phyloP scores from a whole-genome alignment of 371 early-diverging fungal genomes.

The Mucor mucedo region DNA sequence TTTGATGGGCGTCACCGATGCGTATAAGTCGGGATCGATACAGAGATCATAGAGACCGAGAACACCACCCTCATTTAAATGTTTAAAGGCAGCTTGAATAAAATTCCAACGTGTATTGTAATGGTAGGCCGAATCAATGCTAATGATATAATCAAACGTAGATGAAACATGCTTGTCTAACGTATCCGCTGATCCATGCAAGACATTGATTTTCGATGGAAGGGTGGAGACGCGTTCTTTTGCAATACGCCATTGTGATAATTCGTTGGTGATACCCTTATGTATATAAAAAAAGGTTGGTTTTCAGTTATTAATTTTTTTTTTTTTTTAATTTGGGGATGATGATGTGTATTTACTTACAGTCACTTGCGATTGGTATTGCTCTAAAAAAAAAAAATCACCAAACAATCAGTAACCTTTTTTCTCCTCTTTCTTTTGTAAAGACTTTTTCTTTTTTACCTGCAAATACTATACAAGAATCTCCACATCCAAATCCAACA shows the following conservation, averaged over 20 bases:
- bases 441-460: constrained; percentile 18
- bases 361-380: constrained; percentile 30
- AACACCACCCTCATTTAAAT: constrained; percentile 41
- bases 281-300: too few species aligned
- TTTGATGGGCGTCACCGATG: constrained; percentile 11
- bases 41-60: constrained; percentile 50
- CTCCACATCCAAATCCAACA: constrained; percentile 60
- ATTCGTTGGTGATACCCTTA: constrained; percentile 57
- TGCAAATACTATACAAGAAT: constrained; percentile 51
- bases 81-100: constrained; percentile 33
- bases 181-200: constrained; percentile 45
- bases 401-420: not conserved
- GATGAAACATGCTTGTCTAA: constrained; percentile 15
- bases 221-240: constrained; percentile 10
- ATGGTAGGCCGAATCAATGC: constrained; percentile 66
- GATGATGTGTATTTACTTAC: constrained; percentile 26
- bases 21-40: constrained; percentile 24
- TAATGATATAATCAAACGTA: constrained; percentile 49
- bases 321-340: not conserved
- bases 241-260: constrained; percentile 40
- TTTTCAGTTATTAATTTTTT: not conserved
- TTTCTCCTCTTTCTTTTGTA: constrained; percentile 19
- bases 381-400: constrained; percentile 21
- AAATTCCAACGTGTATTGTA: constrained; percentile 59
- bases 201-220: not conserved